Conservation (phyloP, 2,329 filamentous ascomycete genomes). For the Diplodia sapinea region DNA sequence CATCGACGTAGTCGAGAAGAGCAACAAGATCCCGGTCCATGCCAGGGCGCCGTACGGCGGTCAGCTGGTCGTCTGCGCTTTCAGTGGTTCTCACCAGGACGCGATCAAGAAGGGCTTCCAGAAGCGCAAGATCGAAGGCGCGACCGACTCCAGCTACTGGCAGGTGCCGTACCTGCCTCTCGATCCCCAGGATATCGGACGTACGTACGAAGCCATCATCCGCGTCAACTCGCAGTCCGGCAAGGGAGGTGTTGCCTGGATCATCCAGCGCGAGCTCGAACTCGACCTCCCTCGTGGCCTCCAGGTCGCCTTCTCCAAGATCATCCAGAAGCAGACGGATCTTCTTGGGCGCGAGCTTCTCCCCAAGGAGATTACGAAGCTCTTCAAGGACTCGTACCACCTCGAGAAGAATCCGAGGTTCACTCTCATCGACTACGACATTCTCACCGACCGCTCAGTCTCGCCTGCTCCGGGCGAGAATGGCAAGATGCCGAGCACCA, state of each 20-base stretch:
- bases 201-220: slow-evolving; percentile 97
- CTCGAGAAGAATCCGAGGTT: slow-evolving; percentile 84
- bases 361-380: slow-evolving; percentile 78
- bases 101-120: slow-evolving; percentile 92
- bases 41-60: slow-evolving; percentile 89
- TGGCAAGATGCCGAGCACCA: slow-evolving; percentile 76
- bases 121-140: slow-evolving; percentile 66
- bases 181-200: slow-evolving; percentile 90
- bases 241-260: slow-evolving; percentile 93
- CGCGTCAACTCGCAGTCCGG: slow-evolving; percentile 96
- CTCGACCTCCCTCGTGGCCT: slow-evolving; percentile 92
- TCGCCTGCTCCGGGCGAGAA: slow-evolving; percentile 72
- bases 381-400: slow-evolving; percentile 91
- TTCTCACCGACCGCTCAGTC: slow-evolving; percentile 78
- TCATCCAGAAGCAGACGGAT: slow-evolving; percentile 85
- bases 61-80: slow-evolving; percentile 88
- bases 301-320: slow-evolving; percentile 86
- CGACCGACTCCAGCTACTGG: slow-evolving; percentile 72
- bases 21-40: slow-evolving; percentile 94
- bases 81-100: slow-evolving; percentile 91
- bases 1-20: slow-evolving; percentile 87
- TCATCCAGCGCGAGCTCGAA: slow-evolving; percentile 85
- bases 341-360: slow-evolving; percentile 81
- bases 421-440: slow-evolving; percentile 87
- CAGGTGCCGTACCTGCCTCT: slow-evolving; percentile 89